A percentile compares a stretch with the other conserved stretches of the same genome.
Conservation (phyloP, 169 alveolate genomes). For the Perkinsus marinus region DNA sequence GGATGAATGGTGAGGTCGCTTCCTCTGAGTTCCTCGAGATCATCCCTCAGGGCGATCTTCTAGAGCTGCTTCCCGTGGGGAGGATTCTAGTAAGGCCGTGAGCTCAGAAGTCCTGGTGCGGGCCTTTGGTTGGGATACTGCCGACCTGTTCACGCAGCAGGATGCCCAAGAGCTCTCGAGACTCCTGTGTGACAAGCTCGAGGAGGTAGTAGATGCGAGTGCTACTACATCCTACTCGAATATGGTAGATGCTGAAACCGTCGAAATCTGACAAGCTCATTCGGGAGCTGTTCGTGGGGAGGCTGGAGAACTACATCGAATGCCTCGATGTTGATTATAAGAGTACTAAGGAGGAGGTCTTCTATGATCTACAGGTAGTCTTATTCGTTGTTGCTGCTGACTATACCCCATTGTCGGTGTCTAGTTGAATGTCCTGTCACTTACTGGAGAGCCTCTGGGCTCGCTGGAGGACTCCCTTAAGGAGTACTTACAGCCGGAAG, state of each 20-base stretch:
- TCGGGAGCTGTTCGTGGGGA: constrained; percentile 71
- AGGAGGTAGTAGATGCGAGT: constrained; percentile 73
- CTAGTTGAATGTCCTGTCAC: neutral
- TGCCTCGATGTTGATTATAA: constrained; percentile 76
- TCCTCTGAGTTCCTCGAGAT: neutral
- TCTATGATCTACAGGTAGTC: constrained; percentile 66
- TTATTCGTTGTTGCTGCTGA: constrained; percentile 70
- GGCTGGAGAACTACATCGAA: constrained; percentile 71
- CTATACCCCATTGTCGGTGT: constrained; percentile 51
- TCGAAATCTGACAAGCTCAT: neutral
- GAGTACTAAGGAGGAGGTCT: constrained; percentile 62
- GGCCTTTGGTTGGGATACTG: constrained; percentile 82
- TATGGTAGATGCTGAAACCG: constrained; percentile 11
- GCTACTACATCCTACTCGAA: constrained; percentile 76
- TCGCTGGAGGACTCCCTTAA: neutral
- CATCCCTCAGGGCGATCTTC: neutral
- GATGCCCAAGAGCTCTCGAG: constrained; percentile 82
- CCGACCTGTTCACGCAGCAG: constrained; percentile 79
- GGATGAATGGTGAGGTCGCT: neutral
- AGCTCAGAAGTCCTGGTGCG: constrained; percentile 66
- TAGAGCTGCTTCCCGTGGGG: neutral
- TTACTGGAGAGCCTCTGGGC: neutral
- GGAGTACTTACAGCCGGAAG: constrained; percentile 51
- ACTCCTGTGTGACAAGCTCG: constrained; percentile 73
- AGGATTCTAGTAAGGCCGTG: constrained; percentile 52